Evolutionary conservation across 2,329 filamentous ascomycete species (phyloP).

Genomic region (Sporothrix pallida): DNA sequence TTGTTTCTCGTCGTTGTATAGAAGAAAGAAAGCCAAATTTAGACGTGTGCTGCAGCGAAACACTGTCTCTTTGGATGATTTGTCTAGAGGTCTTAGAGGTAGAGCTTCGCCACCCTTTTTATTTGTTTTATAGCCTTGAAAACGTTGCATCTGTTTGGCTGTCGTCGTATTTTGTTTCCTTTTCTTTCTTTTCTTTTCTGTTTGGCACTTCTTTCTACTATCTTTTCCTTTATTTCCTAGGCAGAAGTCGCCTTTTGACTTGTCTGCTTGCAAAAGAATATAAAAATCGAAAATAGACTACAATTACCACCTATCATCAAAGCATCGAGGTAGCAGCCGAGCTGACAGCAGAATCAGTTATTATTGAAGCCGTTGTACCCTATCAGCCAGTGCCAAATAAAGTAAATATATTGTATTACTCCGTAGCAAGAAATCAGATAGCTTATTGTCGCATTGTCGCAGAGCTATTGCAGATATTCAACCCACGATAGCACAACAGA

Average conservation of each 20-base stretch:
- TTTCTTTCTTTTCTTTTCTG: neutral
- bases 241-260: neutral
- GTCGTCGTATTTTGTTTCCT: neutral
- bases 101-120: neutral
- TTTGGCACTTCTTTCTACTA: neutral
- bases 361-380: too few species aligned
- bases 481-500: conserved; percentile 3
- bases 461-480: neutral
- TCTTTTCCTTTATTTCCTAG: neutral
- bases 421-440: neutral
- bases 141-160: conserved; percentile 22
- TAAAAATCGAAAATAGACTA: conserved; percentile 25
- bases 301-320: neutral
- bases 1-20: neutral
- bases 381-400: too few species aligned
- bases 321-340: neutral
- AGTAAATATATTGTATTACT: too few species aligned
- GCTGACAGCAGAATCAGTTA: too few species aligned
- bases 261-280: conserved; percentile 14
- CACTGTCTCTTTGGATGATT: neutral
- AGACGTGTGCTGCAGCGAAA: conserved; percentile 19
- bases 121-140: neutral
- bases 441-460: neutral
- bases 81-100: conserved; percentile 28
- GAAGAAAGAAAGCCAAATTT: neutral